Percentiles rank a stretch among this genome's conserved stretches.
These are phyloP conservation scores for Gracilaria vermiculophylla DNA, from an alignment of 23 red algal species.

Conservation along the genomic window DNA sequence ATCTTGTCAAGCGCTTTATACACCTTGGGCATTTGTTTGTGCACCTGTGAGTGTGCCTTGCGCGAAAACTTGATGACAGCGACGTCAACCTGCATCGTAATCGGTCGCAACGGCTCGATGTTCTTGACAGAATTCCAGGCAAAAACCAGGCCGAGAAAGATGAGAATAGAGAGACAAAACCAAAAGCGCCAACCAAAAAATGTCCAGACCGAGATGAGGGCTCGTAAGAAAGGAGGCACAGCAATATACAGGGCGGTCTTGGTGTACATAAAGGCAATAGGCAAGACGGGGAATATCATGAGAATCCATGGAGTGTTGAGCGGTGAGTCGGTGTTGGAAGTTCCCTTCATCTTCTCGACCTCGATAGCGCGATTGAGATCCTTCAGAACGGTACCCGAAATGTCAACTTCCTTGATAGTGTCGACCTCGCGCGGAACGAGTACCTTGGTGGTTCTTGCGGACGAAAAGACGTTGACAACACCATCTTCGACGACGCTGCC, in stretches of 20 bases:
- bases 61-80: constrained; percentile 44
- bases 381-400: constrained; percentile 68
- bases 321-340: constrained; percentile 64
- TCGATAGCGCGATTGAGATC: constrained; percentile 76
- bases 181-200: constrained; percentile 82
- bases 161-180: constrained; percentile 44
- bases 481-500: constrained; percentile 56
- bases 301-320: constrained; percentile 81
- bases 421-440: constrained; percentile 40
- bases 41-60: background rate
- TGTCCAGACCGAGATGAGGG: constrained; percentile 33
- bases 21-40: constrained; percentile 61
- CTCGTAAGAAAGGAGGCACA: constrained; percentile 19
- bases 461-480: constrained; percentile 26
- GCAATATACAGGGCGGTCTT: constrained; percentile 57
- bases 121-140: constrained; percentile 66
- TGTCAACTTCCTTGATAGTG: constrained; percentile 73
- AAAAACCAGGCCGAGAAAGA: constrained; percentile 31
- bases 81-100: constrained; percentile 75
- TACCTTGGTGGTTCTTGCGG: background rate
- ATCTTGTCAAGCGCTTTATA: constrained; percentile 74
- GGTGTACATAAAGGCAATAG: constrained; percentile 74
- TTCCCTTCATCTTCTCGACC: constrained; percentile 56
- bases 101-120: constrained; percentile 52
- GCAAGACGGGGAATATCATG: constrained; percentile 66